Evolutionary conservation across 2,329 filamentous ascomycete genomes (phyloP).

Genomic region (Teratosphaeria zuluensis): DNA sequence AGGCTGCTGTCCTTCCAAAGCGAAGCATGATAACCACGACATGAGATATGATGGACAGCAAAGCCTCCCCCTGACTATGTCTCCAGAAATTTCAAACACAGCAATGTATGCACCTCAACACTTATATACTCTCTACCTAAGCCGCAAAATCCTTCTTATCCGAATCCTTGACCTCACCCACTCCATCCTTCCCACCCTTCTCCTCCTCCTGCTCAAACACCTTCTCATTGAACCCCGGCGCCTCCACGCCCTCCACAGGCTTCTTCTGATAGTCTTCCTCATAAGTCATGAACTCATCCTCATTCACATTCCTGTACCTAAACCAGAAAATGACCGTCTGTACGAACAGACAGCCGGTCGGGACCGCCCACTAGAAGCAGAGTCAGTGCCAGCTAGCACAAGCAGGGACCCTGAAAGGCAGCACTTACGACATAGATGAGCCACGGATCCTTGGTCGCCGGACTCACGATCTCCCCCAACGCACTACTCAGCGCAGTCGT

Average conservation of each 20-base stretch:
- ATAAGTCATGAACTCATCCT: constrained; percentile 36
- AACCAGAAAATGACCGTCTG: constrained; percentile 42
- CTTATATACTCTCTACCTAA: background rate
- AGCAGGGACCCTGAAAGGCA: too few species aligned
- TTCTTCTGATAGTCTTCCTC: constrained; percentile 1
- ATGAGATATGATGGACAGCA: too few species aligned
- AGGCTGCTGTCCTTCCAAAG: too few species aligned
- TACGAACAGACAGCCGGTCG: constrained; percentile 38
- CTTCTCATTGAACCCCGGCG: background rate
- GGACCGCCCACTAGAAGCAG: constrained; percentile 37
- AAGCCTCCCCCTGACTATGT: too few species aligned
- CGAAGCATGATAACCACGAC: too few species aligned
- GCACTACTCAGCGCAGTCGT: constrained; percentile 31
- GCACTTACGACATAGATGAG: constrained; percentile 32
- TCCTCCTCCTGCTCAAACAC: background rate
- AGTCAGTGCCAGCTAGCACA: too few species aligned
- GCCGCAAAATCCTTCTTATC: background rate
- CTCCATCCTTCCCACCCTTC: background rate
- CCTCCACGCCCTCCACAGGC: background rate
- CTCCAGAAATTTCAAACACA: too few species aligned
- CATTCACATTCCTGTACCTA: constrained; percentile 37
- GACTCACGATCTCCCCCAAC: constrained; percentile 24
- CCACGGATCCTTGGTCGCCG: constrained; percentile 36
- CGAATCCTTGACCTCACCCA: background rate
- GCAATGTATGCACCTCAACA: too few species aligned